Base-by-base conservation (phyloP, 148 eudicot species). In the Chenopodium berlandieri region DNA sequence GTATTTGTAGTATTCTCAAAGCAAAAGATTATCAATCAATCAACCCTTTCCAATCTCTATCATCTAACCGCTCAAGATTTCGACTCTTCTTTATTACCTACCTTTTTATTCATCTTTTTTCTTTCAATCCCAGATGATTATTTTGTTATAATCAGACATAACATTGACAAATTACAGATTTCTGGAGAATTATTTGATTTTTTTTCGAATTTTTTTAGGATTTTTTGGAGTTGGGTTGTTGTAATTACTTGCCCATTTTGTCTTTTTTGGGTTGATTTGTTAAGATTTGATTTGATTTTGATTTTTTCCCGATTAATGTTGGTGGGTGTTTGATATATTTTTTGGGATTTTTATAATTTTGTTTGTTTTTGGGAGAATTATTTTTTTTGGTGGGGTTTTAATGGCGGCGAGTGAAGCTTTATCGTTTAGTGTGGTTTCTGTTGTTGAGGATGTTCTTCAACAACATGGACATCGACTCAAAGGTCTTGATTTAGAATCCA, bases 361-460 rank as follows among this genome's bases (percentile, higher is more conserved):
- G 75, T 75, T 34, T 16, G 34, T 75, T 50, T 31, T 50, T 79
- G 83, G 62, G 22, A 71, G 67, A 50, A 56, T 19, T 22, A 23
- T 75, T 76, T 81, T 81, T 62, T 76, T 60, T 75, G 56, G 84
- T 88, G 90, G 89, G 71, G 64, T 71, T 72, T 65, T 66, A 32
- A 89, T 89, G 91, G 90, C 90, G 72, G 70, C 67, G 71, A 93
- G 82, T 85, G 89, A 88, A 71, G 90, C 86, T 79, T 83, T 89
- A 71, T 79, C 90, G 60, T 89, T 95, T 80, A 92, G 93, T 30
- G 94, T 88, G 72, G 93, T 89, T 50, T 89, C 94, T 5, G 90
- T 94, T 30, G 97, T 94, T 79, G 94, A 94, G 75, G 91, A 87
- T 88, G 95, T 95, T 82, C 91, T 95, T 82, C 95, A 95, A 74